Conservation (phyloP, 2,329 filamentous ascomycete genomes). For the Polytolypa hystricis region DNA sequence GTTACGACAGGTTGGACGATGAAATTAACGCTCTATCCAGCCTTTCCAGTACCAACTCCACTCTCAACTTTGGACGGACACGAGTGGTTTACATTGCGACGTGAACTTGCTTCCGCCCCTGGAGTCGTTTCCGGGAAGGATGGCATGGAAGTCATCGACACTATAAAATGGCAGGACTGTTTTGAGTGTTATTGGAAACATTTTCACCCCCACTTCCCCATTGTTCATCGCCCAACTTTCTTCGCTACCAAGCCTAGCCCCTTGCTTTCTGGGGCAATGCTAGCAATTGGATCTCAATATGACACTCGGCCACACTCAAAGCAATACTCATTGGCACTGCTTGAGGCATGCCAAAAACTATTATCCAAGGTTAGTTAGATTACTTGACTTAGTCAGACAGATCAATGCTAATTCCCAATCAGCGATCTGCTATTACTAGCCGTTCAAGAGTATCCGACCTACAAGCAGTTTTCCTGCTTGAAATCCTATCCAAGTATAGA, state of each 20-base stretch:
- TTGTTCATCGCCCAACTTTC: slow-evolving; percentile 24
- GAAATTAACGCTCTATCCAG: slow-evolving; percentile 16
- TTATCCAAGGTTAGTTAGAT: slow-evolving; percentile 15
- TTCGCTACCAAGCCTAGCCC: slow-evolving; percentile 22
- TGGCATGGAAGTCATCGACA: slow-evolving; percentile 26
- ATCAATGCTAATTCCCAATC: too few relatives aligned
- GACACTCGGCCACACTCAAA: slow-evolving; percentile 24
- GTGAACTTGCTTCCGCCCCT: slow-evolving; percentile 25
- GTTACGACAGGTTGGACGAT: not conserved
- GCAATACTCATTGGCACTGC: slow-evolving; percentile 22
- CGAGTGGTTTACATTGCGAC: slow-evolving; percentile 28
- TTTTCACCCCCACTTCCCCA: slow-evolving; percentile 26
- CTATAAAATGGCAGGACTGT: slow-evolving; percentile 24
- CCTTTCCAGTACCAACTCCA: slow-evolving; percentile 29
- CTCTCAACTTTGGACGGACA: slow-evolving; percentile 29
- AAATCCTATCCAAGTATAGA: slow-evolving; percentile 24
- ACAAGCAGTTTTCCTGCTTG: slow-evolving; percentile 26
- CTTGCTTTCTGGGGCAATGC: slow-evolving; percentile 23
- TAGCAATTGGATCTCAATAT: slow-evolving; percentile 27
- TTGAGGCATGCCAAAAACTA: slow-evolving; percentile 24
- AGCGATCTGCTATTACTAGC: slow-evolving; percentile 22
- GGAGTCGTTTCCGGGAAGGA: slow-evolving; percentile 21
- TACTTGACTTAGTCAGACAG: not conserved
- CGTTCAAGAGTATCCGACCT: slow-evolving; percentile 24
- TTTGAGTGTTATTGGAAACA: slow-evolving; percentile 26